phyloP scores from a whole-genome alignment of 768 basidiomycete species.

The Kwoniella bestiolae region DNA sequence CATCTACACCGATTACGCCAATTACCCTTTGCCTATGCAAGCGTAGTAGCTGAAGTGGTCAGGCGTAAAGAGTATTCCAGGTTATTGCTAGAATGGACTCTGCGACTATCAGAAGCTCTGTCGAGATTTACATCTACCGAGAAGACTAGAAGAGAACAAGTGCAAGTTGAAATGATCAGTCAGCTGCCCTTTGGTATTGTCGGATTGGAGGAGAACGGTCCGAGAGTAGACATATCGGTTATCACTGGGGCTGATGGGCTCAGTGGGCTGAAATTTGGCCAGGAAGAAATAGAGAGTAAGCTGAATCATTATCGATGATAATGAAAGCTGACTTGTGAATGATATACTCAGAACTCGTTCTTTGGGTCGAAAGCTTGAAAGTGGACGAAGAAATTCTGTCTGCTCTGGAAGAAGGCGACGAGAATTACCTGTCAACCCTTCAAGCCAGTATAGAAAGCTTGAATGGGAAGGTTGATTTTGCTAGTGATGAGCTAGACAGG shows the following conservation, averaged over 20 bases:
- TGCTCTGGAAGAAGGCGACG: constrained; percentile 22
- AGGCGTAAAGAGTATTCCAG: constrained; percentile 85
- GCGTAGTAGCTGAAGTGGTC: constrained; percentile 86
- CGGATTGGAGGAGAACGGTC: constrained; percentile 75
- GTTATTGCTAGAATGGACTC: constrained; percentile 82
- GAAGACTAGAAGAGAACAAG: constrained; percentile 79
- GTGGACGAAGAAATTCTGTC: constrained; percentile 38
- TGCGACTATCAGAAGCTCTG: constrained; percentile 82
- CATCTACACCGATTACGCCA: constrained; percentile 86
- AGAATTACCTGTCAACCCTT: constrained; percentile 67
- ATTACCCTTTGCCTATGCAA: constrained; percentile 89
- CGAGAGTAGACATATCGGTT: constrained; percentile 77
- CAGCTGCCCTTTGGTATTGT: constrained; percentile 87
- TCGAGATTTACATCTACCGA: constrained; percentile 80
- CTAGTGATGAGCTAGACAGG: constrained; percentile 80
- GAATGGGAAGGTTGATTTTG: constrained; percentile 74
- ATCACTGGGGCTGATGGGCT: constrained; percentile 66
- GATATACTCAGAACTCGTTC: constrained; percentile 37
- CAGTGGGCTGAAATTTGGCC: constrained; percentile 67
- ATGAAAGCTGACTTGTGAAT: neutral
- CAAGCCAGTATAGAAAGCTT: constrained; percentile 70
- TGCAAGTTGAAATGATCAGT: constrained; percentile 79
- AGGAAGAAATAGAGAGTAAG: constrained; percentile 74
- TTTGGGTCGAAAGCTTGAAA: constrained; percentile 35
- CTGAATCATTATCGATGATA: neutral